phyloP scores from a whole-genome alignment of 2,329 filamentous ascomycete species.

The Lachnellula hyalina region DNA sequence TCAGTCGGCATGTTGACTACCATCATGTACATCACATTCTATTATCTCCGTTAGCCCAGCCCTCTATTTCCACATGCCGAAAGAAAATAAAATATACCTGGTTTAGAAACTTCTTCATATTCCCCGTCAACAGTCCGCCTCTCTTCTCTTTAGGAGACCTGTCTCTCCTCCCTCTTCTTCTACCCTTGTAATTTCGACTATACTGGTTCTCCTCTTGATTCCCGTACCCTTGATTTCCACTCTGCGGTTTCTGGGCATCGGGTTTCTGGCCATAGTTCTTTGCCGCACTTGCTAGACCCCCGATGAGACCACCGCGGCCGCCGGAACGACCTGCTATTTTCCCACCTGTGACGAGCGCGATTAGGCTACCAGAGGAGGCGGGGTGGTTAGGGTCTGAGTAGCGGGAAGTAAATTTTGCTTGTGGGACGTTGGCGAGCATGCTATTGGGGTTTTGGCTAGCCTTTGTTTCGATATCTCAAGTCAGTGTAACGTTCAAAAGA shows the following conservation, averaged over 20 bases:
- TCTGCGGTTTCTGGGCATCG: background rate
- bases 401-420: slow-evolving; percentile 37
- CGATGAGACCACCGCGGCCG: background rate
- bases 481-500: background rate
- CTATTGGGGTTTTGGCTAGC: slow-evolving; percentile 7
- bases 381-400: slow-evolving; percentile 47
- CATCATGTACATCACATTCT: slow-evolving; percentile 45
- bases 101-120: background rate
- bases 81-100: background rate
- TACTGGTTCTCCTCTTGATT: background rate
- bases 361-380: slow-evolving; percentile 37
- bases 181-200: background rate
- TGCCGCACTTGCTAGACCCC: background rate
- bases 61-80: background rate
- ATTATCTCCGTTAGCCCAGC: background rate
- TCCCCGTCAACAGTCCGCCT: background rate
- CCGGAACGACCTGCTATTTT: background rate
- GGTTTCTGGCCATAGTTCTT: background rate
- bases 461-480: background rate
- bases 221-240: background rate
- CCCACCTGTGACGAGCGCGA: slow-evolving; percentile 13
- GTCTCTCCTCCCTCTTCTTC: background rate
- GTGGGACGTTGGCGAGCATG: slow-evolving; percentile 2
- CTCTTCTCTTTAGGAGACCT: background rate
- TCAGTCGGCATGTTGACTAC: slow-evolving; percentile 43